Evolutionary conservation across 345 rosid species (phyloP).

Genomic region (Arabidopsis thaliana): DNA sequence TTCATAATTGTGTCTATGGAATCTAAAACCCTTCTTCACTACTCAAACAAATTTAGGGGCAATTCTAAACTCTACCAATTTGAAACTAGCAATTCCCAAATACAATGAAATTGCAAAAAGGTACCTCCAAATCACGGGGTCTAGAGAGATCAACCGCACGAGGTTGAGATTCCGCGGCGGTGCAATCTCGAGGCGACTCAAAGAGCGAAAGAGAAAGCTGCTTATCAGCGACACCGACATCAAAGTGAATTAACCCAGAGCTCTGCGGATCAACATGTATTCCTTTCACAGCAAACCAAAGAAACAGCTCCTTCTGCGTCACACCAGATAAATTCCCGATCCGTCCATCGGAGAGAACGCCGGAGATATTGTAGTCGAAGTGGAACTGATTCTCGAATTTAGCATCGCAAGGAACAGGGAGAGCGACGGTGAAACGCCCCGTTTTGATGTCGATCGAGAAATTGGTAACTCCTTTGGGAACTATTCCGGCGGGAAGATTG

Average conservation of each 20-base stretch:
- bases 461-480: constrained; percentile 74
- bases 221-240: constrained; percentile 82
- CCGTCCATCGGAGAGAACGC: constrained; percentile 61
- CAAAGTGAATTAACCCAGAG: constrained; percentile 80
- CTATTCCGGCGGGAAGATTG: constrained; percentile 74
- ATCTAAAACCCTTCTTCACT: neutral
- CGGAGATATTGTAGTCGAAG: constrained; percentile 76
- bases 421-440: constrained; percentile 61
- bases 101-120: neutral
- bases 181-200: constrained; percentile 83
- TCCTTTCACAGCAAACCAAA: constrained; percentile 82
- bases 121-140: constrained; percentile 30
- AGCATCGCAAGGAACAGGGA: constrained; percentile 78
- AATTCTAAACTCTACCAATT: constrained; percentile 26
- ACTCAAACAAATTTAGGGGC: neutral
- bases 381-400: constrained; percentile 81
- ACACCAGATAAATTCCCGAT: constrained; percentile 77
- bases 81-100: neutral
- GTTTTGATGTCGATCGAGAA: constrained; percentile 56
- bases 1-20: neutral
- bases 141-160: constrained; percentile 3
- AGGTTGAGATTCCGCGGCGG: constrained; percentile 48
- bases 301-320: constrained; percentile 75
- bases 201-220: constrained; percentile 81
- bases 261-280: constrained; percentile 75